Evolutionary conservation across 441 rosid species (phyloP).

Genomic region (Mallotus japonicus): DNA sequence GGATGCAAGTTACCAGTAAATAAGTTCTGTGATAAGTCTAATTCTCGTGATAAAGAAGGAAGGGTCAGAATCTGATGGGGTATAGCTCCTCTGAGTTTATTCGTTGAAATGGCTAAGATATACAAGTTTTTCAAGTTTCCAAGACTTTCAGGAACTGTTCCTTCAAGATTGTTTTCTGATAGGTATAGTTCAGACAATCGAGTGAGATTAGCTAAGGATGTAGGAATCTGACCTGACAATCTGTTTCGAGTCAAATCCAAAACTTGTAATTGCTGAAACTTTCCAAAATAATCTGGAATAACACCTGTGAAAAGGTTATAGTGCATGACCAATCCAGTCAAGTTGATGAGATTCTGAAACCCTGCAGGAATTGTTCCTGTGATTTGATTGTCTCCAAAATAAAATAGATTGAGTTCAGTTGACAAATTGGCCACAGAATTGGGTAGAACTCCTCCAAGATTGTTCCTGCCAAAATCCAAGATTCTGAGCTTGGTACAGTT

Average conservation of each 20-base stretch:
- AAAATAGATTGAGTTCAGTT: background rate
- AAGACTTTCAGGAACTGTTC: constrained; percentile 8
- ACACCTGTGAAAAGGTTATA: constrained; percentile 2
- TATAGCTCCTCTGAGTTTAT: constrained; percentile 19
- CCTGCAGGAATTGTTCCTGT: background rate
- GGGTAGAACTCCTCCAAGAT: constrained; percentile 2
- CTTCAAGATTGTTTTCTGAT: constrained; percentile 5
- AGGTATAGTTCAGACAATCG: background rate
- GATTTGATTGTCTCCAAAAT: background rate
- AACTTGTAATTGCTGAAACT: constrained; percentile 4
- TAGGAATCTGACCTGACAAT: constrained; percentile 21
- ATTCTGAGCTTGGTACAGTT: background rate
- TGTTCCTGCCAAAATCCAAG: background rate
- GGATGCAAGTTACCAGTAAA: too few relatives aligned
- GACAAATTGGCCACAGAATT: constrained; percentile 7
- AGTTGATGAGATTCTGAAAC: background rate
- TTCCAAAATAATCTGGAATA: constrained; percentile 6
- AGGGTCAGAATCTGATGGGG: background rate
- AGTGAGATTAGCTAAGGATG: constrained; percentile 29
- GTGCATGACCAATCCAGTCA: background rate
- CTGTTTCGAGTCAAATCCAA: background rate
- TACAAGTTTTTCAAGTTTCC: background rate
- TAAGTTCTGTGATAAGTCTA: background rate
- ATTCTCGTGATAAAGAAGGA: background rate
- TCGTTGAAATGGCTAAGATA: constrained; percentile 1